phyloP scores from a whole-genome alignment of 768 basidiomycete species.

The Scleroderma citrinum region DNA sequence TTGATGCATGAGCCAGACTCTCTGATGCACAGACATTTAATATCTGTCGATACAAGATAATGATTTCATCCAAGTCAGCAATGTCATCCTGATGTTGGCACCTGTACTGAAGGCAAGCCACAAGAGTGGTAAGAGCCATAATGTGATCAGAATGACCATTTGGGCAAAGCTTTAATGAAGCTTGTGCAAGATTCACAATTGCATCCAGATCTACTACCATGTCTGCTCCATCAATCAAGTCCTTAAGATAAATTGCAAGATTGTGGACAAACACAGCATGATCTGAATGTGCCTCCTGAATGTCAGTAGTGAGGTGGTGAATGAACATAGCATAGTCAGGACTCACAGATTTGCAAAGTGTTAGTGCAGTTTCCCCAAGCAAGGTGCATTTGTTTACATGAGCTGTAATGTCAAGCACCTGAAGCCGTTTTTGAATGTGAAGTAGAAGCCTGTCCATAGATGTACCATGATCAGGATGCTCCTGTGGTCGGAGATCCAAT shows the following conservation, averaged over 20 bases:
- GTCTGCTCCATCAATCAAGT: background rate
- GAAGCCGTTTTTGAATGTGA: too few relatives aligned
- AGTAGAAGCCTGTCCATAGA: too few relatives aligned
- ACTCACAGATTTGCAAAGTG: too few relatives aligned
- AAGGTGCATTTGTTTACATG: too few relatives aligned
- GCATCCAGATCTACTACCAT: slow-evolving; percentile 9
- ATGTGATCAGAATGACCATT: slow-evolving; percentile 4
- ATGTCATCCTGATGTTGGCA: background rate
- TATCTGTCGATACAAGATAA: slow-evolving; percentile 8
- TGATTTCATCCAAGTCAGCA: slow-evolving; percentile 13
- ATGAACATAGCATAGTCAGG: too few relatives aligned
- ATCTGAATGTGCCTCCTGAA: too few relatives aligned
- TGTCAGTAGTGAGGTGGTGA: too few relatives aligned
- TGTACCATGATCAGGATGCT: background rate
- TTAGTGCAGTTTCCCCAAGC: too few relatives aligned
- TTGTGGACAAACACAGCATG: background rate
- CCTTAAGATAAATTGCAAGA: background rate
- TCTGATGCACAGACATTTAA: slow-evolving; percentile 7
- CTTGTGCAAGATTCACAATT: slow-evolving; percentile 9
- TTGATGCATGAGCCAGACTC: background rate
- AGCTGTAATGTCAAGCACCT: too few relatives aligned
- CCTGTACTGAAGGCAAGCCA: background rate
- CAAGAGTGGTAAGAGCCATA: slow-evolving; percentile 8
- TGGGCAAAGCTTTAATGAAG: slow-evolving; percentile 8
- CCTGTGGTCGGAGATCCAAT: slow-evolving; percentile 2